phyloP scores from a whole-genome alignment of 139 green algal genomes.

The Mesostigma viride region DNA sequence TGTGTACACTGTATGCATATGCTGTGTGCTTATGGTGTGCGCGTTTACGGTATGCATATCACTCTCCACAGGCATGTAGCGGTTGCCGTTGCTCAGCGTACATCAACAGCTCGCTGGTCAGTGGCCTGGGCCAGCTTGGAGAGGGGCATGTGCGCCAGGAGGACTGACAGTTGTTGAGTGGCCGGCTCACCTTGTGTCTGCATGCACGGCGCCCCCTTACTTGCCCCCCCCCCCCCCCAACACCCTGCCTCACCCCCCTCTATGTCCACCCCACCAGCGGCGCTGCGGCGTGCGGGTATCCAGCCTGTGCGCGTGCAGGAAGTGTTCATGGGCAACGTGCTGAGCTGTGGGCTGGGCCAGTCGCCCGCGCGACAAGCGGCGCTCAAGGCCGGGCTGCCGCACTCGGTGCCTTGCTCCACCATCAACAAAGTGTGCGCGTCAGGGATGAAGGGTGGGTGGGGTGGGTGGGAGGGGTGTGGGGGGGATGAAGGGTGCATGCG shows the following conservation, averaged over 20 bases:
- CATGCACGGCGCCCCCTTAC: neutral
- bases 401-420: constrained; percentile 52
- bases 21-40: too few species aligned
- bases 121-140: neutral
- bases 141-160: neutral
- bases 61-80: too few species aligned
- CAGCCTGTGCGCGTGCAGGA: constrained; percentile 46
- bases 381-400: constrained; percentile 56
- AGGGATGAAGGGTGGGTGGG: constrained; percentile 25
- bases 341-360: constrained; percentile 63
- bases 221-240: too few species aligned
- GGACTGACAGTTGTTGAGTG: neutral
- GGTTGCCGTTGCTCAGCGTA: too few species aligned
- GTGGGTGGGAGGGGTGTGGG: too few species aligned
- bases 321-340: constrained; percentile 79
- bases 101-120: neutral
- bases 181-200: neutral
- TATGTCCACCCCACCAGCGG: constrained; percentile 25
- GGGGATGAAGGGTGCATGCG: too few species aligned
- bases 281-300: constrained; percentile 48
- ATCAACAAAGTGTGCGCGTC: constrained; percentile 80
- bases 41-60: too few species aligned
- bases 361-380: constrained; percentile 73
- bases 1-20: too few species aligned
- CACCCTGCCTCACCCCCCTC: neutral